Percentiles rank a stretch among this genome's conserved stretches.
Evolutionary conservation across 176 grass and related monocot genomes (phyloP).

Genomic region (Lolium multiflorum): DNA sequence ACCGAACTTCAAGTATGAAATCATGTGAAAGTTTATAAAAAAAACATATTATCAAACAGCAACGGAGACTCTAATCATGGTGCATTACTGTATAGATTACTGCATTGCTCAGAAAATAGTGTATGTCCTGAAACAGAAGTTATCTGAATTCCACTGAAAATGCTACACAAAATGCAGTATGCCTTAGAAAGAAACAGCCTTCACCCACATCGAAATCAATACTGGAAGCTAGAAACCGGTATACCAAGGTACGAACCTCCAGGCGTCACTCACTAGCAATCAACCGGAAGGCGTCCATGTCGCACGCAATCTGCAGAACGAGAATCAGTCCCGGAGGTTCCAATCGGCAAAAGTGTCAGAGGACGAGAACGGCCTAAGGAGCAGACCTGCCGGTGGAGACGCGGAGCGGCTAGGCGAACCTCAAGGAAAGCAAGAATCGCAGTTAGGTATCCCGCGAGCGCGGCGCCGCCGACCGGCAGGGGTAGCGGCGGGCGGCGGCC

Average conservation of each 20-base stretch:
- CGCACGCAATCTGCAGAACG: background rate
- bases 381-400: background rate
- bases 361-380: background rate
- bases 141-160: constrained; percentile 7
- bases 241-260: background rate
- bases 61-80: background rate
- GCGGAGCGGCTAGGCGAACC: background rate
- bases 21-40: background rate
- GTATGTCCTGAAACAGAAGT: no score
- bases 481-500: background rate
- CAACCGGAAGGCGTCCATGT: background rate
- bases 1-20: background rate
- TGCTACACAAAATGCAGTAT: background rate
- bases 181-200: background rate
- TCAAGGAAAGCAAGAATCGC: background rate
- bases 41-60: background rate
- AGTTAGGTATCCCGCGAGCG: background rate
- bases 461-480: background rate
- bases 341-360: background rate
- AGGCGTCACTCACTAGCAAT: background rate
- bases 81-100: background rate
- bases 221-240: no score
- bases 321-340: background rate
- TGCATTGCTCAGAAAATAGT: background rate
- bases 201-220: background rate